Percentiles rank a stretch among this genome's conserved stretches.
Conservation (phyloP, 2,329 filamentous ascomycete genomes). For the Apiospora hydei region DNA sequence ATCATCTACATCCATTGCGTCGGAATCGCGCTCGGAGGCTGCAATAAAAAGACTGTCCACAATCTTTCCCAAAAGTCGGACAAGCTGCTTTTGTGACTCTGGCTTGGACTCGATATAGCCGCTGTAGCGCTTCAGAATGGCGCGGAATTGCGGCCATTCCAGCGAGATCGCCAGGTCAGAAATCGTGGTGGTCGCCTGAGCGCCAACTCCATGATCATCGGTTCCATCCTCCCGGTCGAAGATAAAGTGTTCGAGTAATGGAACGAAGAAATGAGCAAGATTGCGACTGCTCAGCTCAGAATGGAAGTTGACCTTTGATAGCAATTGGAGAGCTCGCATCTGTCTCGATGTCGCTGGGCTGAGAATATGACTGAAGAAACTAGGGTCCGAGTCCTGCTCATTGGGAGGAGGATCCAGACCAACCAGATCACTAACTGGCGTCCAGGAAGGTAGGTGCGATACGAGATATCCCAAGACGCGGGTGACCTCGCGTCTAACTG, state of each 20-base stretch:
- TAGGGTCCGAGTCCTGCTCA: slow-evolving; percentile 70
- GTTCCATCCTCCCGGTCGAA: slow-evolving; percentile 76
- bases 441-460: slow-evolving; percentile 72
- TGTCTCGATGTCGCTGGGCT: slow-evolving; percentile 89
- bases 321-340: slow-evolving; percentile 79
- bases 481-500: slow-evolving; percentile 83
- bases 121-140: slow-evolving; percentile 83
- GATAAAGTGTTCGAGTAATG: slow-evolving; percentile 92
- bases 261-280: slow-evolving; percentile 85
- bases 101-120: slow-evolving; percentile 82
- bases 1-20: slow-evolving; percentile 54
- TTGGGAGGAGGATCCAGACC: slow-evolving; percentile 67
- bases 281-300: slow-evolving; percentile 77
- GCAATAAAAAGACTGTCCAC: slow-evolving; percentile 76
- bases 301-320: slow-evolving; percentile 72
- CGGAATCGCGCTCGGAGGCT: slow-evolving; percentile 45
- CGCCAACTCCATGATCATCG: slow-evolving; percentile 86
- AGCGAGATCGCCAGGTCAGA: slow-evolving; percentile 76
- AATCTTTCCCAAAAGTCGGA: slow-evolving; percentile 81
- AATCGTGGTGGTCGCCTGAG: slow-evolving; percentile 85
- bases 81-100: slow-evolving; percentile 84
- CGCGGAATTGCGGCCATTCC: slow-evolving; percentile 90
- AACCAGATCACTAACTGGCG: slow-evolving; percentile 76
- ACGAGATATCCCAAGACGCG: slow-evolving; percentile 82
- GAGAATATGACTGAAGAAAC: slow-evolving; percentile 92